These are phyloP conservation scores for Lactifluus volemus DNA, from an alignment of 768 basidiomycete genomes.

Conservation along the genomic window DNA sequence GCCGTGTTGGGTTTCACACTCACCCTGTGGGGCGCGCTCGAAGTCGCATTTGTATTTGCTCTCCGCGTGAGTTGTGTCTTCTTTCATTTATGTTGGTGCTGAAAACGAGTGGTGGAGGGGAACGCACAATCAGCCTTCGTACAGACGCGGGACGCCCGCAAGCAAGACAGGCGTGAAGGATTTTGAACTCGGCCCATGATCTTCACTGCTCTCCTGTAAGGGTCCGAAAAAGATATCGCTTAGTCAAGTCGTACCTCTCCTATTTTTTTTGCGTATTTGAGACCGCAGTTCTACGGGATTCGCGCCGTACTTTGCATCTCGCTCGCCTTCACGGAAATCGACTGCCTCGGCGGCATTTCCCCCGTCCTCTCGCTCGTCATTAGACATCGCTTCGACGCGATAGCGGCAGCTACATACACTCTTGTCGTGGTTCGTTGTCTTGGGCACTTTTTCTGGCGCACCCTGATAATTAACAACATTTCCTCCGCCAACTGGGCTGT, in stretches of 20 bases:
- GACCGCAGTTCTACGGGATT: conserved; percentile 72
- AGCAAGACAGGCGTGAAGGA: conserved; percentile 36
- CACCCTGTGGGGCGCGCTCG: conserved; percentile 44
- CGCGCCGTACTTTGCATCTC: conserved; percentile 65
- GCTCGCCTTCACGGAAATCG: conserved; percentile 57
- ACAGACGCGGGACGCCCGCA: conserved; percentile 29
- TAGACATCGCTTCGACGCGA: conserved; percentile 49
- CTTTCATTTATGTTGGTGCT: background rate
- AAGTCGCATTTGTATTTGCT: conserved; percentile 52
- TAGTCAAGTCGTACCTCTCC: background rate
- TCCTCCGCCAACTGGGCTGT: background rate
- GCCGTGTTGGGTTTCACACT: conserved; percentile 33
- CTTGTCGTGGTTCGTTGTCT: conserved; percentile 42
- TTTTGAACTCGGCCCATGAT: conserved; percentile 52
- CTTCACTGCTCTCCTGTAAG: conserved; percentile 38
- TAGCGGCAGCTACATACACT: conserved; percentile 54
- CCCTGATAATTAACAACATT: background rate
- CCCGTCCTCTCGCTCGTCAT: conserved; percentile 62
- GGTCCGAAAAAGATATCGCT: background rate
- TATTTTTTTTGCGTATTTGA: conserved; percentile 2
- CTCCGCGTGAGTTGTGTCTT: conserved; percentile 35
- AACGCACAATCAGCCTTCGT: conserved; percentile 27
- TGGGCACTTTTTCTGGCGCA: background rate
- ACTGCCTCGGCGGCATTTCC: conserved; percentile 63
- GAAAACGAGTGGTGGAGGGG: background rate